Evolutionary conservation across 768 basidiomycete species (phyloP).

Genomic region (Favolaschia claudopus): DNA sequence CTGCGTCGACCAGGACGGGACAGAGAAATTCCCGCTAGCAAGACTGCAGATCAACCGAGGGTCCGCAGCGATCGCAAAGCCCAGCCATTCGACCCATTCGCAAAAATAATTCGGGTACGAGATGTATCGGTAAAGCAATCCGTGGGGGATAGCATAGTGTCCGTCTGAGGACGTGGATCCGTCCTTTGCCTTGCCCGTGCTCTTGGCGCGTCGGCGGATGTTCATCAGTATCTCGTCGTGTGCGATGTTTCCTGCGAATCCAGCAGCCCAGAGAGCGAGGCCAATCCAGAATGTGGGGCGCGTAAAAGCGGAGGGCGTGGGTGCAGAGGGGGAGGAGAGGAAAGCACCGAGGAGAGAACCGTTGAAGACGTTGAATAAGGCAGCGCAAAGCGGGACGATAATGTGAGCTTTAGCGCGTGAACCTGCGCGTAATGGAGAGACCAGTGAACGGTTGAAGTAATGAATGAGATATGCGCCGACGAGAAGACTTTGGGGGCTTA

Average conservation of each 20-base stretch:
- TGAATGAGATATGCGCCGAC: conserved; percentile 70
- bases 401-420: conserved; percentile 80
- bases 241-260: conserved; percentile 80
- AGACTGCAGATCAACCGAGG: conserved; percentile 39
- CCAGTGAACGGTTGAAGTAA: conserved; percentile 83
- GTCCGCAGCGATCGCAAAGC: conserved; percentile 81
- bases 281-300: conserved; percentile 67
- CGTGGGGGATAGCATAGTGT: conserved; percentile 84
- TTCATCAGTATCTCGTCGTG: conserved; percentile 92
- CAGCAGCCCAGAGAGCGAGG: conserved; percentile 69
- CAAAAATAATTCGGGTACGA: conserved; percentile 95
- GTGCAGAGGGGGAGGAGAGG: conserved; percentile 64
- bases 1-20: conserved; percentile 23
- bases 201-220: conserved; percentile 71
- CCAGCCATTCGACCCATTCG: conserved; percentile 96
- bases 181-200: conserved; percentile 43
- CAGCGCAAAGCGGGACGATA: conserved; percentile 60
- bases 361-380: conserved; percentile 76
- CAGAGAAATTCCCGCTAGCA: conserved; percentile 28
- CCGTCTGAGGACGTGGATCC: conserved; percentile 42
- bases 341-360: conserved; percentile 75
- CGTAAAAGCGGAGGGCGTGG: conserved; percentile 33
- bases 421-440: conserved; percentile 84
- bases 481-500: conserved; percentile 58
- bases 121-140: conserved; percentile 76